phyloP scores from a whole-genome alignment of 2,329 filamentous ascomycete species.

The Arthrobotrys musiformis region DNA sequence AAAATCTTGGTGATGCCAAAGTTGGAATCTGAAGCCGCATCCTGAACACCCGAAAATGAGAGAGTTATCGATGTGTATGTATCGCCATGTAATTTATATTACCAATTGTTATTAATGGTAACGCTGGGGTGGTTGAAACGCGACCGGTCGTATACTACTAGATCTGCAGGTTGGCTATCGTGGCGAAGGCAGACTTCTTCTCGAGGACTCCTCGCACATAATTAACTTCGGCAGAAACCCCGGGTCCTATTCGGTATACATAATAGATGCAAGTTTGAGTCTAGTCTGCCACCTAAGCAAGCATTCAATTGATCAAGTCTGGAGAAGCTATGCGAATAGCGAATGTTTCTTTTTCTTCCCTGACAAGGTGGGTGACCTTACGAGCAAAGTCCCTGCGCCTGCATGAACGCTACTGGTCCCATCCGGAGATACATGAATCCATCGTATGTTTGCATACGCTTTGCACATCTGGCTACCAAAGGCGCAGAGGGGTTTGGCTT shows the following conservation, averaged over 20 bases:
- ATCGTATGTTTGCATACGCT: no score
- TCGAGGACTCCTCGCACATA: not conserved
- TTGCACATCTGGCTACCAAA: constrained; percentile 15
- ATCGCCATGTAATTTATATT: constrained; percentile 11
- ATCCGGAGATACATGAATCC: no score
- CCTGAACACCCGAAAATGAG: not conserved
- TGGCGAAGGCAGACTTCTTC: not conserved
- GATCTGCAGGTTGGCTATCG: no score
- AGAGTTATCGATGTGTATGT: not conserved
- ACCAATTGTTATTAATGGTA: constrained; percentile 26
- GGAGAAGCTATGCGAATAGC: constrained; percentile 4
- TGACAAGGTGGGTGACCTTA: constrained; percentile 19
- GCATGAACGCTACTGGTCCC: no score
- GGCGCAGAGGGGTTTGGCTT: not conserved
- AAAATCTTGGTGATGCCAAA: constrained; percentile 1
- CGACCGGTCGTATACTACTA: not conserved
- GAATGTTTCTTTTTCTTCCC: constrained; percentile 6
- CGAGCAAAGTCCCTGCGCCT: constrained; percentile 19
- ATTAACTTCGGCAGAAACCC: no score
- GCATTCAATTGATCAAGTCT: constrained; percentile 1
- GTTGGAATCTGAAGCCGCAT: constrained; percentile 26
- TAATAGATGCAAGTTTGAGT: constrained; percentile 5
- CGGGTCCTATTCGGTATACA: no score
- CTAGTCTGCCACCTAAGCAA: constrained; percentile 3
- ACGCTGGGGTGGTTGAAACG: constrained; percentile 13